Evolutionary conservation across 176 grass and related monocot species (phyloP), one percentile per base, ranked within the genome.

Genomic region (Chrysopogon serrulatus): DNA sequence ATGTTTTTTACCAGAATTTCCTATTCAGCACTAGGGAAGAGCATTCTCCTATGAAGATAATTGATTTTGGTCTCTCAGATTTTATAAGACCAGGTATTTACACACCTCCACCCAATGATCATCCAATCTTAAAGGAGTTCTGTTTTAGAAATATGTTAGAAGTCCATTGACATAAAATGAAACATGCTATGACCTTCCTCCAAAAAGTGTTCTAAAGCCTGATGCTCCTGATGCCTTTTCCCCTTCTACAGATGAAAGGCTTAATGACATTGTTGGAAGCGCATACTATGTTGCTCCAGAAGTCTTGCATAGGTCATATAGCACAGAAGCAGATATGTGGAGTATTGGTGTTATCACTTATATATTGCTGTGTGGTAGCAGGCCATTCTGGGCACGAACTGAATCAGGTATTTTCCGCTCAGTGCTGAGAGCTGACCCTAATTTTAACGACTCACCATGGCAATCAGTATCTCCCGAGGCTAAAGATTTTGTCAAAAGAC

Each of bases 391-490:
- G 97, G 97, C 97, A 76, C 85, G 93, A 28, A 99, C 97, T 39
- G 97, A 99, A 89, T 99, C 97, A 36, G 97, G 97, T 85, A 99
- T 99, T 68, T 99, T 99, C 84, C 97, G 93, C 61, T 93, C 97
- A 49, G 97, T 99, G 42, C 74, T 99, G 83, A 93, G 93, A 82
- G 97, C 97, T 70, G 93, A 99, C 82, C 97, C 97, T 74, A 99
- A 96, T 83, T 96, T 96, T 82, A 86, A 92, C 84, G 97, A 99
- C 48, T 7, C 84, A 19, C 93, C 97, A 61, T 99, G 97, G 97
- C 84, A 88, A 37, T 87, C 86, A 67, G 80, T 91, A 81, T 98
- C 96, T 79, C 82, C 84, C 31, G 82, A 90, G 81, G 96, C 91
- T 68, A 98, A 93, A 92, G 96, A 98, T 72, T 98, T 98, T 83